Evolutionary conservation across 2,329 filamentous ascomycete genomes (phyloP), one percentile per base, ranked within the genome.

Genomic region (Trichoderma polysporum): DNA sequence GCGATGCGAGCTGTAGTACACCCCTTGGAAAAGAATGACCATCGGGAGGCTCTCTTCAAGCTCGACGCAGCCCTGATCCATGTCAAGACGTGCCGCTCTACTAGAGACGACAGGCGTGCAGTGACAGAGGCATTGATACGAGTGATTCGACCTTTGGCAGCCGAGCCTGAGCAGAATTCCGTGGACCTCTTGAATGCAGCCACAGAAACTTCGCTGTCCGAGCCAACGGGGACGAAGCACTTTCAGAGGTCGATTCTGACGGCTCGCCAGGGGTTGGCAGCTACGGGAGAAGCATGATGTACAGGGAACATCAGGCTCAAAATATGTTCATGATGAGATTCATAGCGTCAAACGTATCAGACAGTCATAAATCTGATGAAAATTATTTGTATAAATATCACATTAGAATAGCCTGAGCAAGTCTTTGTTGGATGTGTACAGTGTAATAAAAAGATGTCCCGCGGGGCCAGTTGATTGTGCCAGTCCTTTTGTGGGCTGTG

Each of bases 61-160:
- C 60, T 75, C n/a, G 71, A 73, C 31, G 67, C 67, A 27, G 72
- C 74, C 10, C 66, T 75, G n/a, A 25, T 68, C n/a, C 73, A 75
- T 39, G 72, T 72, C 31, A 71, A 69, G 19, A 68, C 66, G 59
- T 74, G 73, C 49, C 71, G 72, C 17, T 57, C 68, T 45, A 66
- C 68, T 7, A 45, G 13, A n/a, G 60, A 66, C 4, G 66, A 73
- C 25, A 68, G 73, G 35, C 53, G 45, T 9, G 69, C 65, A 15
- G 69, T 73, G 50, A 59, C 63, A 15, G 73, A 74, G 31, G 70
- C 71, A 31, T 69, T 71, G n/a, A 63, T 72, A 47, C 65, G 68
- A 35, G 37, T 71, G 17, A 61, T 70, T 4, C 63, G 64, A 35
- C 59, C 56, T 10, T 19, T 9, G 27, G 35, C 15, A 31, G 63